Evolutionary conservation across 148 eudicot genomes (phyloP).

Genomic region (Amaranthus palmeri): DNA sequence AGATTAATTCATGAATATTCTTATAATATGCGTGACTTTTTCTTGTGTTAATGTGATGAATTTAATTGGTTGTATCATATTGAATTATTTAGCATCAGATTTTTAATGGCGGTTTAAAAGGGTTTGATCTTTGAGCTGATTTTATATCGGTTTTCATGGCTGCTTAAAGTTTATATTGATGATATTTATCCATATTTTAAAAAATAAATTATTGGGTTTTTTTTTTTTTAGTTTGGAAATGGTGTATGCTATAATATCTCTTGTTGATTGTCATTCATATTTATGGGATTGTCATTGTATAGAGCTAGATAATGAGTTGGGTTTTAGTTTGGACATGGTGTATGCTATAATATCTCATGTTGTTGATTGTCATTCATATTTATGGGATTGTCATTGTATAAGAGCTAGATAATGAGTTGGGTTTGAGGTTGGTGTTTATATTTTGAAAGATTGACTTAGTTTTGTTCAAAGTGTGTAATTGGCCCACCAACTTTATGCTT

Average conservation of each 20-base stretch:
- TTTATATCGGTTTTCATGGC: neutral
- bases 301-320: neutral
- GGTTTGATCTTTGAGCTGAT: slow-evolving; percentile 17
- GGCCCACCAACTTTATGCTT: neutral
- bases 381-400: neutral
- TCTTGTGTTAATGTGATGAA: slow-evolving; percentile 4
- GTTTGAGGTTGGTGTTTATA: neutral
- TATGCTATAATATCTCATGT: neutral
- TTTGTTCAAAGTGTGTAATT: neutral
- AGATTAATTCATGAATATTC: neutral
- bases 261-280: neutral
- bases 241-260: neutral
- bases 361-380: neutral
- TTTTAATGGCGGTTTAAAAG: slow-evolving; percentile 7
- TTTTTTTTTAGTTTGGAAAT: neutral
- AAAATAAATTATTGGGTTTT: neutral
- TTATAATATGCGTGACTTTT: neutral
- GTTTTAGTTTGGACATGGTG: neutral
- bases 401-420: neutral
- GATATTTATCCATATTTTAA: neutral
- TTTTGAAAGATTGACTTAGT: slow-evolving; percentile 16
- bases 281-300: neutral
- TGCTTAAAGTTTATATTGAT: slow-evolving; percentile 13
- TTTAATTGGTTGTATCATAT: neutral
- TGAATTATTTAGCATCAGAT: slow-evolving; percentile 4